These are phyloP conservation scores for Aspergillus fijiensis DNA, from an alignment of 2,329 filamentous ascomycete species.

Conservation along the genomic window DNA sequence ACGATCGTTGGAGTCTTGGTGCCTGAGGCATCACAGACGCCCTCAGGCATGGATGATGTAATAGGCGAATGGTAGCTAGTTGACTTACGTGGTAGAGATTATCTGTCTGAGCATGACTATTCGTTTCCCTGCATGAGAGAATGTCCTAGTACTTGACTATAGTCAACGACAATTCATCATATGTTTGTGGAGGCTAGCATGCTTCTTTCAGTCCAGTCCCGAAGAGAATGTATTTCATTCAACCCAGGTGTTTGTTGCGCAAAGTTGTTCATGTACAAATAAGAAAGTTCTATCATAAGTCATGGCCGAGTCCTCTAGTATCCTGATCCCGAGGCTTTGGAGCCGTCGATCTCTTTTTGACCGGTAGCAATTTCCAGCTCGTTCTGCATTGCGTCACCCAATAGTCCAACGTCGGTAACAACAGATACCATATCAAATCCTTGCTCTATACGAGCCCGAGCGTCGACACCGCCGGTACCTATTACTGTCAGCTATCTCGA, in stretches of 20 bases:
- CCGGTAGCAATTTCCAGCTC: slow-evolving; percentile 35
- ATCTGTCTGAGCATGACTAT: no score
- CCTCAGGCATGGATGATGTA: no score
- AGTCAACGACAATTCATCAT: no score
- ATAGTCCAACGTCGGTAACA: slow-evolving; percentile 37
- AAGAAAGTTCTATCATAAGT: background rate
- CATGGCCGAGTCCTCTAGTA: background rate
- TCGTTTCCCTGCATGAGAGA: no score
- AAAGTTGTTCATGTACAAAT: background rate
- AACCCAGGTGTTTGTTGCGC: background rate
- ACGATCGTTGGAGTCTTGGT: no score
- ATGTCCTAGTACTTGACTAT: no score
- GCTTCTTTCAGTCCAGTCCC: no score
- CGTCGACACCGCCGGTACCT: slow-evolving; percentile 38
- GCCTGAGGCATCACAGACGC: no score
- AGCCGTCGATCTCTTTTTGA: background rate
- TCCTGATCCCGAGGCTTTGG: background rate
- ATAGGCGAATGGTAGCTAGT: no score
- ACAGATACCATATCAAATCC: slow-evolving; percentile 46
- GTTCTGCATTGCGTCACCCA: slow-evolving; percentile 34
- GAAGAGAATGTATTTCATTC: background rate
- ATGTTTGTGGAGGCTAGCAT: no score
- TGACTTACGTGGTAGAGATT: no score
- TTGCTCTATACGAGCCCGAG: slow-evolving; percentile 33
- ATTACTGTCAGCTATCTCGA: background rate